Evolutionary conservation across 495 filamentous ascomycete species (phyloP), one percentile per base, ranked within the genome.

Genomic region (Diplogelasinospora grovesii): DNA sequence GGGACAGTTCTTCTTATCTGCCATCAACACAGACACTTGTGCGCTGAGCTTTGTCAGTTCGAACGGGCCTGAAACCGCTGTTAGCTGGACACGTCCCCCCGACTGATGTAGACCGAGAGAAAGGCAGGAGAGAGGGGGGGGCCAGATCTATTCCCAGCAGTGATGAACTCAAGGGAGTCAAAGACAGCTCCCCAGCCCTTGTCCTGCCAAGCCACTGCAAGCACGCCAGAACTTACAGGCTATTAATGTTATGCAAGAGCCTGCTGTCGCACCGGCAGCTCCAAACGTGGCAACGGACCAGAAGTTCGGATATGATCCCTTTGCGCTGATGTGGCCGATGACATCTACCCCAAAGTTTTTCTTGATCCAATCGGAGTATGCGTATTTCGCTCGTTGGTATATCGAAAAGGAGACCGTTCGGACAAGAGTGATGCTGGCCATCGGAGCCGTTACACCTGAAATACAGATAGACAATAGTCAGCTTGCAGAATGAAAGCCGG

Each of bases 371-470:
- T 71, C 69, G 40, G 85, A 80, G 51, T 89, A 82, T 8, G 66
- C 62, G 59, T 86, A 78, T 64, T 95, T 95, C 26, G 85, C 82
- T 25, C 73, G 74, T 60, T 88, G 86, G 66, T 96, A 96, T 39
- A 90, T 83, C 23, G 86, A 89, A 57, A 96, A 95, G n/a, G 86
- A 92, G 36, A 94, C 74, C 14, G 90, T 92, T 24, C 89, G 80
- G 39, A 95, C 89, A 34, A 86, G 73, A 7, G 89, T 95, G 35
- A 96, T 84, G 67, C 85, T 92, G 14, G 78, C 78, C 56, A 96
- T 70, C 22, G 89, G 89, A 34, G 86, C 84, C 24, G 82, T 74
- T 46, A 81, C 78, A 51, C 85, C 85, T 89, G 49, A n/a, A n/a
- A n/a, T n/a, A n/a, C n/a, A n/a, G n/a, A n/a, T 33, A 41, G 28